These are phyloP conservation scores for Piper betle DNA, from an alignment of 164 flowering plant genomes.

Conservation along the genomic window DNA sequence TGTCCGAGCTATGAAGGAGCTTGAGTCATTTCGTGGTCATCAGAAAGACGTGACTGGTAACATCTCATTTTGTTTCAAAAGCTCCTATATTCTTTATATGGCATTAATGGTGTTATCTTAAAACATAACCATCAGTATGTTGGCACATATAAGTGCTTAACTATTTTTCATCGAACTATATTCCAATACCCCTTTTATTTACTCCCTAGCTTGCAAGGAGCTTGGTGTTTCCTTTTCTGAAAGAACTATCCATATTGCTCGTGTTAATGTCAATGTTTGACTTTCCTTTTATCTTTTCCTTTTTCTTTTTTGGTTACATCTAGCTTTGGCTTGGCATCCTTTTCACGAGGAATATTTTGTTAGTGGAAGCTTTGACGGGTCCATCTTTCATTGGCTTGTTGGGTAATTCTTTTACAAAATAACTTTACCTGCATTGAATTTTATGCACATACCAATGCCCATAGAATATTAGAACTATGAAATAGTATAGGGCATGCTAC, in stretches of 20 bases:
- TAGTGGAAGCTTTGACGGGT: constrained; percentile 95
- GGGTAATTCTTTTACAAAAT: constrained; percentile 40
- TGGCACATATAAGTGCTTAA: not conserved
- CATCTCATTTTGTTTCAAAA: not conserved
- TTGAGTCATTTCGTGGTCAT: constrained; percentile 98
- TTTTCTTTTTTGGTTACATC: constrained; percentile 4
- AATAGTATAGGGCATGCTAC: too few species aligned
- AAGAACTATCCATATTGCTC: not conserved
- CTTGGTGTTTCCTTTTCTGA: not conserved
- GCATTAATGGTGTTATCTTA: not conserved
- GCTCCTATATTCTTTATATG: not conserved
- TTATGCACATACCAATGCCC: not conserved
- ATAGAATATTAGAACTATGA: too few species aligned
- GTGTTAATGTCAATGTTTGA: not conserved
- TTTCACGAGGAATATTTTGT: constrained; percentile 99
- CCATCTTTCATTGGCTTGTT: constrained; percentile 97
- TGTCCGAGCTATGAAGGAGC: constrained; percentile 97
- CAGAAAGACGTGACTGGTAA: constrained; percentile 88
- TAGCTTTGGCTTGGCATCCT: constrained; percentile 99
- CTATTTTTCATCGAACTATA: too few species aligned
- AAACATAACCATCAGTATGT: not conserved
- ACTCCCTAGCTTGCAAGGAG: not conserved
- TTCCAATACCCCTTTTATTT: not conserved
- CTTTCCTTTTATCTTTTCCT: not conserved
- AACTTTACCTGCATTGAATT: not conserved